Conservation (phyloP, 116 monocot species). For the Cymodocea nodosa region DNA sequence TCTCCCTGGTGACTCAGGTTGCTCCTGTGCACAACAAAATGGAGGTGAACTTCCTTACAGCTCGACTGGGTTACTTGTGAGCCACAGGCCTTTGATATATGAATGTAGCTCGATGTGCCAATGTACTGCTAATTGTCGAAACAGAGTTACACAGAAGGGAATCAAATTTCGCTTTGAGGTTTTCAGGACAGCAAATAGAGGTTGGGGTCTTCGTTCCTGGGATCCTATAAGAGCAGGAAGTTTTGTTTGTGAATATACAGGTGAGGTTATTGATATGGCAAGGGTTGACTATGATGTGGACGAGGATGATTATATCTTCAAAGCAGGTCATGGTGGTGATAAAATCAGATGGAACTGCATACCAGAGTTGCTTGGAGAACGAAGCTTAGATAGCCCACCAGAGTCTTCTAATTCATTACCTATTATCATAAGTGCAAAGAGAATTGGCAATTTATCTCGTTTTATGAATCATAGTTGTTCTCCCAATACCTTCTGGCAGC, state of each 20-base stretch:
- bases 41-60: conserved; percentile 57
- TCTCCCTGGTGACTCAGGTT: conserved; percentile 44
- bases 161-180: conserved; percentile 61
- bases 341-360: conserved; percentile 60
- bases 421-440: conserved; percentile 41
- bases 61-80: conserved; percentile 47
- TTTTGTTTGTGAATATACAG: conserved; percentile 72
- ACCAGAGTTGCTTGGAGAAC: conserved; percentile 62
- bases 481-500: conserved; percentile 80
- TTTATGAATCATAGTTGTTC: conserved; percentile 89
- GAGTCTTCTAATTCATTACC: conserved; percentile 28
- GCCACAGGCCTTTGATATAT: conserved; percentile 41
- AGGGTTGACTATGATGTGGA: conserved; percentile 22
- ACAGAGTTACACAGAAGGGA: conserved; percentile 58
- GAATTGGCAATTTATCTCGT: conserved; percentile 62
- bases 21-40: conserved; percentile 49
- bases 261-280: conserved; percentile 38
- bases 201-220: conserved; percentile 88
- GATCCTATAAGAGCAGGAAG: conserved; percentile 69
- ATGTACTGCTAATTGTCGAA: conserved; percentile 55
- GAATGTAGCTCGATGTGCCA: conserved; percentile 50
- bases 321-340: conserved; percentile 19
- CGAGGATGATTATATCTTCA: conserved; percentile 54
- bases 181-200: conserved; percentile 52
- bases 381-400: conserved; percentile 17